A percentile compares a stretch with the other conserved stretches of the same genome.
Evolutionary conservation across 805 yeast genomes (phyloP).

Genomic region (Brettanomyces naardenensis): DNA sequence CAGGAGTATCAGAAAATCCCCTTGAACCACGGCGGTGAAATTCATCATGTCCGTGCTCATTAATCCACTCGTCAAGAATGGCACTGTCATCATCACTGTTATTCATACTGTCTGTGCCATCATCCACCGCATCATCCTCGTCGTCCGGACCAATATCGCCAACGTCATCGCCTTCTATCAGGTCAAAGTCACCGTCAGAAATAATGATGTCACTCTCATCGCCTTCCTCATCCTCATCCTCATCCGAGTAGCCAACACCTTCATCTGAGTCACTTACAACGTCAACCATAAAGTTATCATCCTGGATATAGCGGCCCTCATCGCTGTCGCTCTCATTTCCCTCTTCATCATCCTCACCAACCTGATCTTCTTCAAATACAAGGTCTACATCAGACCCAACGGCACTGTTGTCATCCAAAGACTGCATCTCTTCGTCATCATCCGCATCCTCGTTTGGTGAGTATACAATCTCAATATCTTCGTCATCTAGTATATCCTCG

Average conservation of each 20-base stretch:
- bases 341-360: slow-evolving; percentile 24
- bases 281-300: slow-evolving; percentile 20
- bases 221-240: slow-evolving; percentile 14
- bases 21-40: slow-evolving; percentile 7
- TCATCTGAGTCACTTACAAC: slow-evolving; percentile 14
- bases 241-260: slow-evolving; percentile 10
- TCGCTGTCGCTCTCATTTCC: slow-evolving; percentile 25
- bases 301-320: slow-evolving; percentile 26
- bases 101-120: slow-evolving; percentile 3
- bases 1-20: slow-evolving; percentile 2
- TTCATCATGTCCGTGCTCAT: slow-evolving; percentile 21
- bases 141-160: slow-evolving; percentile 19
- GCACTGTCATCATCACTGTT: slow-evolving; percentile 23
- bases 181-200: slow-evolving; percentile 5
- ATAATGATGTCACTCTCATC: slow-evolving; percentile 20
- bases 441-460: slow-evolving; percentile 19
- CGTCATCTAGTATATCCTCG: slow-evolving; percentile 19
- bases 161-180: slow-evolving; percentile 8
- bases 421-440: slow-evolving; percentile 16
- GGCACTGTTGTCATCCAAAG: slow-evolving; percentile 8
- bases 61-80: slow-evolving; percentile 26
- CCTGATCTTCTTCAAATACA: slow-evolving; percentile 20
- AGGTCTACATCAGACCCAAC: slow-evolving; percentile 18
- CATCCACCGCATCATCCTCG: slow-evolving; percentile 10
- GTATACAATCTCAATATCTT: slow-evolving; percentile 25